Evolutionary conservation across 306 rosid genomes (phyloP).

Genomic region (Alnus glutinosa): DNA sequence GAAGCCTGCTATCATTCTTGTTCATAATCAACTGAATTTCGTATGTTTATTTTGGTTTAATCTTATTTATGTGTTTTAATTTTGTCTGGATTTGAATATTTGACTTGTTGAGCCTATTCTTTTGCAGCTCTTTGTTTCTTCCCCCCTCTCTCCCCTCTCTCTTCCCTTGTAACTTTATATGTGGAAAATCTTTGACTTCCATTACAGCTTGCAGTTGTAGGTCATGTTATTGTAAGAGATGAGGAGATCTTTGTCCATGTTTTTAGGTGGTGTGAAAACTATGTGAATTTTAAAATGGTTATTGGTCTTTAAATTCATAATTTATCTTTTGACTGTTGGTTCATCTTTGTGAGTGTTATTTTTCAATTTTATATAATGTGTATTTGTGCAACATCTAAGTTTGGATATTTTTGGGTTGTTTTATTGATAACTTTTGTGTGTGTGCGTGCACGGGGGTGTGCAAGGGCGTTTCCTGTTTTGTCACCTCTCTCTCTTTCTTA

Average conservation of each 20-base stretch:
- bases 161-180: background rate
- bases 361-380: background rate
- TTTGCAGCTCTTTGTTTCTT: too few species aligned
- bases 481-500: background rate
- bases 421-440: background rate
- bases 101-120: too few species aligned
- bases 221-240: background rate
- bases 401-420: background rate
- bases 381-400: background rate
- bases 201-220: conserved; percentile 1
- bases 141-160: background rate
- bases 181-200: background rate
- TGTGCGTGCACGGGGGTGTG: background rate
- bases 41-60: too few species aligned
- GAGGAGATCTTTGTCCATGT: background rate
- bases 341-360: background rate
- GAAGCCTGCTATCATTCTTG: too few species aligned
- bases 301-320: background rate
- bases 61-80: too few species aligned
- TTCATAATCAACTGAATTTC: too few species aligned
- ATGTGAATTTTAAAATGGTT: background rate
- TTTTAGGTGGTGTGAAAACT: background rate
- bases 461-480: too few species aligned
- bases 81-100: too few species aligned
- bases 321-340: background rate